Evolutionary conservation across 192 early-diverging fungal species (phyloP), one percentile per base, ranked within the genome.

Genomic region (Entophlyctis luteolus): DNA sequence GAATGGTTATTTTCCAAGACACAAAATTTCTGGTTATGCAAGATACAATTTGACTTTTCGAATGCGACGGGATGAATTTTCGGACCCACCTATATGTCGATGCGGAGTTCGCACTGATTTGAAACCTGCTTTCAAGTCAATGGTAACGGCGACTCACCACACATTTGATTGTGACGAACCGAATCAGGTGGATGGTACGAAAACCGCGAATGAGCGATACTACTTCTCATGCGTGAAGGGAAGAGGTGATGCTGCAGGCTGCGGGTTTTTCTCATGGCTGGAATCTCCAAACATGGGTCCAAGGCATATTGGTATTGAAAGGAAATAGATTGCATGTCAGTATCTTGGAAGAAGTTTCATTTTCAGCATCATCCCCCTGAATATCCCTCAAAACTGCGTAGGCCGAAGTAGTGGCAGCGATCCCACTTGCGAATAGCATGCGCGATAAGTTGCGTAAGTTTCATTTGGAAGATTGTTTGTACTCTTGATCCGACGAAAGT

Each of bases 21-120:
- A 83, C 53, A 72, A 76, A 8, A 55, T 79, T 14, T 69, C 65
- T 45, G 54, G 71, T 32, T 54, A 56, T 1, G 72, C 70, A 2
- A 50, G 81, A 25, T 77, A 82, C 67, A 81, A 80, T 67, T 57
- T 83, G 4, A 83, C 81, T 4, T 83, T 75, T 50, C 70, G 81
- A 29, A 77, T 79, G 48, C 55, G 62, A 5, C 70, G 75, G 0
- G 34, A 27, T 5, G 76, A 79, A 34, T 76, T 74, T 46, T 32
- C 48, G 29, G 55, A 57, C 12, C 47, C 77, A 2, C 81, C 81
- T 39, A 23, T 58, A 25, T 83, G 81, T 62, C 22, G 35, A 23
- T 83, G 81, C 63, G 62, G 62, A 2, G 67, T 59, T 6, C 68
- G 73, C 3, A 36, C 68, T 12, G 76, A 81, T 48, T 62, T 81